A percentile compares a stretch with the other conserved stretches of the same genome.
Conservation (phyloP, 2,329 filamentous ascomycete genomes). For the Dothiorella sarmentorum region DNA sequence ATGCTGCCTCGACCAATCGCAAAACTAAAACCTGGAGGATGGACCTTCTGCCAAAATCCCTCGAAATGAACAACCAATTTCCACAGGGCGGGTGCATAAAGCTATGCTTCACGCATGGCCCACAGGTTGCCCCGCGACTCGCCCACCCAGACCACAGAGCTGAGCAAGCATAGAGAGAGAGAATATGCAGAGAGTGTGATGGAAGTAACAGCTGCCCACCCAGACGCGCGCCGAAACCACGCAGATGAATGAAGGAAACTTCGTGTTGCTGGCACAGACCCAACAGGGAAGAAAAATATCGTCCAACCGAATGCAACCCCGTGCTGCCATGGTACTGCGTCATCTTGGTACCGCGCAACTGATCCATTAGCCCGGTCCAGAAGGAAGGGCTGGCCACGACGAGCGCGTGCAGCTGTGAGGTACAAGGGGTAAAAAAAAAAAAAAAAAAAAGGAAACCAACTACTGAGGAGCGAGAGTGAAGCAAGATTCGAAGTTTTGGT, state of each 20-base stretch:
- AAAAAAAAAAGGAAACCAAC: conserved; percentile 7
- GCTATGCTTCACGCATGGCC: conserved; percentile 11
- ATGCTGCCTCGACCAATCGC: background rate
- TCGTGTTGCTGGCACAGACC: conserved; percentile 7
- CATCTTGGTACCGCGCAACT: conserved; percentile 4
- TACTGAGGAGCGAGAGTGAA: conserved; percentile 5
- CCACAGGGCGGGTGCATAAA: conserved; percentile 13
- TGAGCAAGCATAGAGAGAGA: background rate
- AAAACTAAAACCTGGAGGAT: background rate
- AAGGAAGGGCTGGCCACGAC: conserved; percentile 3
- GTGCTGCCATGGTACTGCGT: conserved; percentile 2
- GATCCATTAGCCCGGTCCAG: conserved; percentile 10
- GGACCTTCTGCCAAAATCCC: conserved; percentile 11
- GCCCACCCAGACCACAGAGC: background rate
- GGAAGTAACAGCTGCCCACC: background rate
- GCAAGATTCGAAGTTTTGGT: conserved; percentile 5
- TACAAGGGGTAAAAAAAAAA: background rate
- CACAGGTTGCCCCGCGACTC: conserved; percentile 1
- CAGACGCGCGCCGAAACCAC: background rate
- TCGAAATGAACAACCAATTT: conserved; percentile 16
- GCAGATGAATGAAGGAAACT: conserved; percentile 5
- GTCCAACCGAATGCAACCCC: conserved; percentile 13
- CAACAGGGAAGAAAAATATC: conserved; percentile 6
- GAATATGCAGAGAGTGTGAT: no score
- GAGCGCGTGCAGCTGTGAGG: conserved; percentile 13